Evolutionary conservation across 2,329 filamentous ascomycete genomes (phyloP), one percentile per base, ranked within the genome.

Genomic region (Pyrenophora seminiperda): DNA sequence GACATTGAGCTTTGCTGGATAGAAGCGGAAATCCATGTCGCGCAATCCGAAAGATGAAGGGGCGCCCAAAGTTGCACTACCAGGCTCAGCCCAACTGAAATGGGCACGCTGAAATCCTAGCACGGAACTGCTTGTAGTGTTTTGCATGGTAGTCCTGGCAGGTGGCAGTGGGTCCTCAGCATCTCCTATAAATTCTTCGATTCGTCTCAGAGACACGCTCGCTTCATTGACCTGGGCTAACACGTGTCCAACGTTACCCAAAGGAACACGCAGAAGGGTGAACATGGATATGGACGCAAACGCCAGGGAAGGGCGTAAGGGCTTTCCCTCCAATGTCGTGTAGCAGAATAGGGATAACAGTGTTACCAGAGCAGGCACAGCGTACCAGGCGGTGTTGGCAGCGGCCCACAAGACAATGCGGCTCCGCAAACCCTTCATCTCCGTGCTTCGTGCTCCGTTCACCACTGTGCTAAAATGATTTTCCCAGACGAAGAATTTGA

Each of bases 201-300:
- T 39, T 24, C 36, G 36, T 9, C 36, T 39, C 20, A 39, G n/a
- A 11, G 36, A 39, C 36, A 39, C 36, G n/a, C 5, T 20, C 36
- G 36, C 36, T 20, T 39, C 36, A 39, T 11, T 27, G 5, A 39
- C 36, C 17, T 27, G 20, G 19, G 36, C 36, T 20, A 39, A 27
- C 20, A 39, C 36, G 15, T 39, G 36, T 27, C 36, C 36, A 6
- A 39, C 36, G 19, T 39, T 39, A 20, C 36, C 36, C 36, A 39
- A 27, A 39, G 36, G 36, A 2, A 27, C 36, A 27, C 5, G 27
- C 2, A 39, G 20, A 13, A 39, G 36, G 22, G 36, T 39, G 5
- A 39, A 39, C 20, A 39, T 27, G 36, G 36, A 39, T 39, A 39
- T 20, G 36, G 36, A 39, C 4, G 36, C 36, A 39, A 39, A 39